phyloP scores from a whole-genome alignment of 2,329 filamentous ascomycete species.

The Graphilbum sp. region DNA sequence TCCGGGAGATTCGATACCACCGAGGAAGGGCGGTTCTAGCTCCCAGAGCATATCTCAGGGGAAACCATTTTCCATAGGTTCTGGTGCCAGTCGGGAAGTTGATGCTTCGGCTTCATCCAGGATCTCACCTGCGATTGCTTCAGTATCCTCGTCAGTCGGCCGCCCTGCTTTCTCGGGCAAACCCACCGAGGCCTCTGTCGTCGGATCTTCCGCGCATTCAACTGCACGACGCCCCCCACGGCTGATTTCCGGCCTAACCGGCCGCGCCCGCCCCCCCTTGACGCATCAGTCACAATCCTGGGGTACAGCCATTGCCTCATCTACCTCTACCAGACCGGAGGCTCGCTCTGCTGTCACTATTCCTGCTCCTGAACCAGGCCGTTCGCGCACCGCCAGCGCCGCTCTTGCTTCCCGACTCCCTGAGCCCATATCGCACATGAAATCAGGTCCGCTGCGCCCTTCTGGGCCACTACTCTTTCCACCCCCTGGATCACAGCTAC shows the following conservation, averaged over 20 bases:
- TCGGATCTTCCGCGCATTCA: neutral
- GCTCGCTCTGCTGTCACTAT: slow-evolving; percentile 10
- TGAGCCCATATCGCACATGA: slow-evolving; percentile 17
- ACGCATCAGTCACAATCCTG: slow-evolving; percentile 27
- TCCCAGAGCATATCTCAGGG: neutral
- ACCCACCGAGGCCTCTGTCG: slow-evolving; percentile 17
- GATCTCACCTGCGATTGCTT: neutral
- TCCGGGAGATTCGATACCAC: no score
- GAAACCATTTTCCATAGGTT: no score
- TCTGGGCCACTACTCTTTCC: no score
- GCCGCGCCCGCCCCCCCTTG: slow-evolving; percentile 18
- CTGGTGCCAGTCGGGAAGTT: no score
- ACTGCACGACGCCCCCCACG: slow-evolving; percentile 1
- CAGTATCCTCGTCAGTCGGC: slow-evolving; percentile 8
- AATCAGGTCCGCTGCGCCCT: no score
- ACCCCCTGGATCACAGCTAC: no score
- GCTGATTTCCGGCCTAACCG: neutral
- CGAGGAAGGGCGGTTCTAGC: slow-evolving; percentile 12
- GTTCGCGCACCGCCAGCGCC: neutral
- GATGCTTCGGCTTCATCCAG: no score
- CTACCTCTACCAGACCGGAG: slow-evolving; percentile 7
- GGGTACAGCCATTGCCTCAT: slow-evolving; percentile 20
- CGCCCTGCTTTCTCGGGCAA: slow-evolving; percentile 15
- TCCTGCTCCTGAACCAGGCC: slow-evolving; percentile 10
- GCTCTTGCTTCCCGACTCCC: neutral